Base-by-base conservation (phyloP, 306 rosid genomes). In the Dryas alaskensis region DNA sequence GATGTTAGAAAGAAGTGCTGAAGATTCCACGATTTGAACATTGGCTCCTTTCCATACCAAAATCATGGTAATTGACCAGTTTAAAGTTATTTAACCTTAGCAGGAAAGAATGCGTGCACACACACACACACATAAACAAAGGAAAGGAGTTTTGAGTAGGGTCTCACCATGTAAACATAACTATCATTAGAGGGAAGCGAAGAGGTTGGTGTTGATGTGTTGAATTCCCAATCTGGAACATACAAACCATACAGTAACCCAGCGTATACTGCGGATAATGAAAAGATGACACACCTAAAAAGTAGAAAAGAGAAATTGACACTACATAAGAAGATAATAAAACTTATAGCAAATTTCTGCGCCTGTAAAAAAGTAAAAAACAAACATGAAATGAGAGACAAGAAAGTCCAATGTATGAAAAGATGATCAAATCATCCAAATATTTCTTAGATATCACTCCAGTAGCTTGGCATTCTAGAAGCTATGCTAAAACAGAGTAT, bases 141-240 rank as follows among this genome's bases (percentile, higher is more conserved):
- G 59, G 45, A 65, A 54, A 17, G 54, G n/a, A 66, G 61, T 60
- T 39, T 39, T n/a, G 62, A 64, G 82, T 52, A 55, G 74, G 59
- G 48, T 66, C 89, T 80, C 58, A 93, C 97, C 87, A 5, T 72
- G 81, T 85, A 91, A 81, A 81, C 53, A 73, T 69, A 9, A 73
- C 67, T 81, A 62, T 73, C 86, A 69, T 79, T 81, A 58, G 76
- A 46, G 76, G 85, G 73, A 61, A 57, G 72, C 72, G 81, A 54
- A 61, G 88, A 84, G 70, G 90, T 74, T n/a, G 82, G 59, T 64
- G 75, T 63, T 8, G 84, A 74, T 60, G 55, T 81, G 64, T 73
- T 65, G 48, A 93, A 91, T 69, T 93, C 87, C 98, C 98, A 93
- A 86, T 93, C 93, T 58, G 98, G 96, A 68, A 93, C 98, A 71